phyloP scores from a whole-genome alignment of 495 filamentous ascomycete species.

The Staphylotrichum longicolle region DNA sequence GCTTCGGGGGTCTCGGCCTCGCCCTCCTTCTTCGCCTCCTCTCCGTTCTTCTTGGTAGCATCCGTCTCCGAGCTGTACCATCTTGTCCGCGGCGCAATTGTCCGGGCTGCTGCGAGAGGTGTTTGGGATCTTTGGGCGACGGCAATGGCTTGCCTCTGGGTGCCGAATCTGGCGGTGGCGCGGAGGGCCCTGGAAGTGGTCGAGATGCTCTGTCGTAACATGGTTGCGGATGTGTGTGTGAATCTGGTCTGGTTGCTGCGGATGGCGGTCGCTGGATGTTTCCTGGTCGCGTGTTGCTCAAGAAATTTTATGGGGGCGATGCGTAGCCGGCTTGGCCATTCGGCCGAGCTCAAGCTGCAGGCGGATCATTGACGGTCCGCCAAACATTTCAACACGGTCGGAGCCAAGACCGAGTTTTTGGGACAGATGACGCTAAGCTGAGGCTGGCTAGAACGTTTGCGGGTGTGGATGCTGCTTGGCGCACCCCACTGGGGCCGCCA shows the following conservation, averaged over 20 bases:
- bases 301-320: conserved; percentile 23
- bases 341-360: conserved; percentile 11
- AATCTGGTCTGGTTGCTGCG: conserved; percentile 6
- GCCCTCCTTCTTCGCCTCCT: conserved; percentile 33
- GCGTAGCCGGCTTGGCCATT: conserved; percentile 9
- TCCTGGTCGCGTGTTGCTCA: conserved; percentile 13
- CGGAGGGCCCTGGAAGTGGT: conserved; percentile 41
- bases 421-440: background rate
- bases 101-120: conserved; percentile 27
- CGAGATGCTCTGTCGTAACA: conserved; percentile 46
- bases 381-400: background rate
- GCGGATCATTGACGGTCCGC: conserved; percentile 27
- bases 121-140: conserved; percentile 32
- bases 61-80: conserved; percentile 50
- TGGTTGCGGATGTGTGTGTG: conserved; percentile 29
- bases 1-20: conserved; percentile 37
- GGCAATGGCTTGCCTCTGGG: conserved; percentile 28
- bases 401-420: background rate
- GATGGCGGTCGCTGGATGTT: background rate
- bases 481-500: too few relatives aligned
- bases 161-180: conserved; percentile 28
- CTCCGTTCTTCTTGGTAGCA: conserved; percentile 34
- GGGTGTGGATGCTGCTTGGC: background rate
- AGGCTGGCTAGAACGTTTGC: background rate
- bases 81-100: conserved; percentile 34